A percentile compares a stretch with the other conserved stretches of the same genome.
These are phyloP conservation scores for Xylaria multiplex DNA, from an alignment of 2,329 filamentous ascomycete species.

Conservation along the genomic window DNA sequence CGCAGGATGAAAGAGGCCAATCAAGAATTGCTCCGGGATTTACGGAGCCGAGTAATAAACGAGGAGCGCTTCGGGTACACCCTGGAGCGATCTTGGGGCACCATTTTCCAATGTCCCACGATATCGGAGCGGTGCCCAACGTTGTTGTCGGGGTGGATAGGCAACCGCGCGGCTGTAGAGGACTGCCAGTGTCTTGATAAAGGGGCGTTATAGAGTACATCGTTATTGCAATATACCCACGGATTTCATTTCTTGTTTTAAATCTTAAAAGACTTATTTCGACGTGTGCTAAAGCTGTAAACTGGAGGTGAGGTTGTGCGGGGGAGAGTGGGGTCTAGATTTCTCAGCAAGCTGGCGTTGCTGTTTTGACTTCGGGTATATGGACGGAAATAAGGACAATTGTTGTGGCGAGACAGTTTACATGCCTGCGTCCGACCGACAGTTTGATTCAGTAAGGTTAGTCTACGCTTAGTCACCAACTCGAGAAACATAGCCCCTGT, in stretches of 20 bases:
- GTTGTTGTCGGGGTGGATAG: conserved; percentile 38
- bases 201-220: conserved; percentile 21
- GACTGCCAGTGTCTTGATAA: conserved; percentile 39
- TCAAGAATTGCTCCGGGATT: conserved; percentile 29
- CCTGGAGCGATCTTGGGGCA: conserved; percentile 37
- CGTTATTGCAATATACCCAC: conserved; percentile 26
- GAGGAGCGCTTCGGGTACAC: conserved; percentile 35
- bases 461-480: too few relatives aligned
- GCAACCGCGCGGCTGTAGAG: conserved; percentile 33
- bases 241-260: conserved; percentile 13
- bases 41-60: conserved; percentile 22
- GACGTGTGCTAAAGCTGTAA: background rate
- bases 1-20: conserved; percentile 36
- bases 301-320: background rate
- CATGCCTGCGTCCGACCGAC: too few relatives aligned
- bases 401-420: too few relatives aligned
- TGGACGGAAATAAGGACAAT: background rate
- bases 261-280: background rate
- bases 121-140: conserved; percentile 39
- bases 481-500: too few relatives aligned
- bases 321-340: conserved; percentile 1
- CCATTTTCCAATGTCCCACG: conserved; percentile 37
- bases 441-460: background rate
- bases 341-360: background rate
- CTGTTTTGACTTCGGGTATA: background rate